These are phyloP conservation scores for Orychophragmus violaceus DNA, from an alignment of 345 rosid genomes.

Conservation along the genomic window DNA sequence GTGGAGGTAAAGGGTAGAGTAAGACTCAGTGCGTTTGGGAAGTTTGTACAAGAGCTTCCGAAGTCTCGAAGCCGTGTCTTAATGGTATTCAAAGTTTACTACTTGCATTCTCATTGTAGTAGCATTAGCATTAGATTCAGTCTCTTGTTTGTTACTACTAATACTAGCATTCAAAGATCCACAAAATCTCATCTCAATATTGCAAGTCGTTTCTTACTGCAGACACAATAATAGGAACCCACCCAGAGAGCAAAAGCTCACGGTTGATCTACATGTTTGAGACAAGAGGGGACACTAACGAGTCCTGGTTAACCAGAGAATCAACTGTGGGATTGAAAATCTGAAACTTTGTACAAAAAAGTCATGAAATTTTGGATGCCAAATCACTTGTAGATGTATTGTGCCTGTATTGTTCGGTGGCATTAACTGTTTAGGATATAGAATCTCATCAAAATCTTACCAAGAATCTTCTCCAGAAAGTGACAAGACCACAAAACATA, in stretches of 20 bases:
- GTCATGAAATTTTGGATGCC: conserved; percentile 5
- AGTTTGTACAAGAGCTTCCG: conserved; percentile 86
- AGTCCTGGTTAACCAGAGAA: conserved; percentile 9
- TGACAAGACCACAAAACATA: conserved; percentile 8
- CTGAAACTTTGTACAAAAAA: background rate
- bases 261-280: conserved; percentile 12
- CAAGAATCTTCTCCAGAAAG: background rate
- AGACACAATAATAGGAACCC: conserved; percentile 10
- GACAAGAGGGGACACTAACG: conserved; percentile 10
- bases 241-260: conserved; percentile 17
- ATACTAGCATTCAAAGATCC: conserved; percentile 3
- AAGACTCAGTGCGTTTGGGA: conserved; percentile 83
- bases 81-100: conserved; percentile 64
- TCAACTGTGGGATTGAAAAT: conserved; percentile 9
- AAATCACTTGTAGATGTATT: background rate
- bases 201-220: conserved; percentile 25
- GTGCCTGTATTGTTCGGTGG: background rate
- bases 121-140: background rate
- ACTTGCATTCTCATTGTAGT: conserved; percentile 29
- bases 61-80: conserved; percentile 91
- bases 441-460: background rate
- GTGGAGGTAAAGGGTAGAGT: conserved; percentile 95
- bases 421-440: conserved; percentile 15
- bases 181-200: conserved; percentile 18
- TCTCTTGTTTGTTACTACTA: background rate